Evolutionary conservation across 2,329 filamentous ascomycete genomes (phyloP), one percentile per base, ranked within the genome.

Genomic region (Tolypocladium pustulatum): DNA sequence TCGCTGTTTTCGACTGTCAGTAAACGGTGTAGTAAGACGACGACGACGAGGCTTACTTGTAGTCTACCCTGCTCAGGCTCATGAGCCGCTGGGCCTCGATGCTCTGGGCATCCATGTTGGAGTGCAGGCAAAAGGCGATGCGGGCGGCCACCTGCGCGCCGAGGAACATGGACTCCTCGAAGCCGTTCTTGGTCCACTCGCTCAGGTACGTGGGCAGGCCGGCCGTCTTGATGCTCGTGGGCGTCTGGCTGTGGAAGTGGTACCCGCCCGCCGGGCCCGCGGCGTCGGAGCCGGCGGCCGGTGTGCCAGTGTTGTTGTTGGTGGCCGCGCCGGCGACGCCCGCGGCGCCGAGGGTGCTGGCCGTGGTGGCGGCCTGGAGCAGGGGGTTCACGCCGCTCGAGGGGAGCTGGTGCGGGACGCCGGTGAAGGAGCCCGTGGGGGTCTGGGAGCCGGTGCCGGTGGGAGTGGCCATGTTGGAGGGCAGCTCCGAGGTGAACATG

Each of bases 401-500:
- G 59, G 74, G 68, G 63, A 84, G 77, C 75, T 85, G 81, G 70
- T 80, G 79, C 58, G 80, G 78, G 56, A 73, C 79, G 61, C 68
- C 86, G 68, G 71, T 78, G 70, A 77, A 82, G 63, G 76, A 82
- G 65, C 77, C 81, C 2, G 90, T 90, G 0, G 94, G 95, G 1
- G 93, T 97, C 73, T 96, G 94, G 20, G 91, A 85, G 38, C 93
- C 93, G 0, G 93, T 97, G 25, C 91, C 92, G 13, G 88, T 82
- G 1, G 94, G 94, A 0, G 94, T 97, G 36, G 90, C 91, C 69
- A 97, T 84, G 74, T 94, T 93, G 10, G 91, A 97, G 9, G 94
- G 94, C 41, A 97, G 85, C 73, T 99, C 94, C 27, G 91, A 96
- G 40, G 92, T 96, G 79, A 97, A 97, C 68, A 97, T 97, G 49